Base-by-base conservation (phyloP, 2,329 filamentous ascomycete species). In the Xylariaceae sp. region DNA sequence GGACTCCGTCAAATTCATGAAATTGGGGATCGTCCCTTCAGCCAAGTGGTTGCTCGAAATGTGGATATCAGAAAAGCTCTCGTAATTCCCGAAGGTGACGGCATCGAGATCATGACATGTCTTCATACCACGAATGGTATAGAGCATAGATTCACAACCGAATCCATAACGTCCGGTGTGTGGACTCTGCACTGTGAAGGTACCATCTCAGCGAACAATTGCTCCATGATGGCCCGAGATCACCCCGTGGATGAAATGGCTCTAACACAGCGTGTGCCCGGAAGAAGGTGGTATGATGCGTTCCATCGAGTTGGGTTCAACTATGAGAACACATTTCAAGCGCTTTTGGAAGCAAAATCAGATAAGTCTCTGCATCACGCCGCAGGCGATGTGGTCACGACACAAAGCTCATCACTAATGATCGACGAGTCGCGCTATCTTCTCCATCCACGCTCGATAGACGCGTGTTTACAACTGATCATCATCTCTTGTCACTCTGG, bases 401-500 rank as follows among this genome's bases (percentile, higher is more conserved):
- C 38, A 11, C 18, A 48, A 12, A 42, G 18, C 11, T 51, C 44
- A n/a, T 49, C 46, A 6, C 11, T 42, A 9, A 55, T 52, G 47
- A 14, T 17, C 17, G 54, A 46, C 12, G 51, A 54, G 47, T 62
- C 60, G 9, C 57, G 61, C 1, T 58, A 68, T 22, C 53, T 62
- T 18, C 51, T 69, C 30, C 68, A 71, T 40, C 68, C 68, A 0
- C 56, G 59, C 4, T 64, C 64, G 41, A 55, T 70, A 27, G 67
- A 71, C 42, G 52, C 53, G 22, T 54, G 53, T 35, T 44, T 64
- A 2, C 62, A 63, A 27, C 33, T 57, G 10, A 45, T 56, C n/a
- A 57, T 62, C 39, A 42, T 49, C 19, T 46, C 53, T 36, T 33
- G 56, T 31, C 53, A 59, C 17, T 31, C 46, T 5, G 55, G 58